Percentiles rank a stretch among this genome's conserved stretches.
These are phyloP conservation scores for Xylogone sp. DNA, from an alignment of 2,329 filamentous ascomycete genomes.

Conservation along the genomic window DNA sequence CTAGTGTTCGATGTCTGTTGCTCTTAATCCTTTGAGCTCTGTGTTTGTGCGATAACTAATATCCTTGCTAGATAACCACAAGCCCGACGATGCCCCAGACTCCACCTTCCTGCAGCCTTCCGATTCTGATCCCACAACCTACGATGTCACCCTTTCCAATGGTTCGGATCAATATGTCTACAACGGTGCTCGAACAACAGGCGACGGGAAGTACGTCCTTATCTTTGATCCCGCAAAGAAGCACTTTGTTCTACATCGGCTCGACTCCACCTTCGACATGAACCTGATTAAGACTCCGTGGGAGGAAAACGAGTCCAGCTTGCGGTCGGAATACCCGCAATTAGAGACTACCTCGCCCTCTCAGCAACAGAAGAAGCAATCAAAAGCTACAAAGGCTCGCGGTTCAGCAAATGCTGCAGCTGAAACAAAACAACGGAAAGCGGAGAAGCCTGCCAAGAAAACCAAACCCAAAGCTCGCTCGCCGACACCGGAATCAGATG, in stretches of 20 bases:
- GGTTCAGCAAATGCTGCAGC: slow-evolving; percentile 20
- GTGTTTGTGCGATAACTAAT: slow-evolving; percentile 6
- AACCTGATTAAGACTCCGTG: slow-evolving; percentile 71
- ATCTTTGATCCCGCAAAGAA: slow-evolving; percentile 73
- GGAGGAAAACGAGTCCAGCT: slow-evolving; percentile 57
- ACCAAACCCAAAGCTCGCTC: slow-evolving; percentile 21
- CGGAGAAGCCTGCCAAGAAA: slow-evolving; percentile 29
- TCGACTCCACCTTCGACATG: slow-evolving; percentile 83
- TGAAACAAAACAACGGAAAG: slow-evolving; percentile 26
- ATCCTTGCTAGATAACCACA: slow-evolving; percentile 54
- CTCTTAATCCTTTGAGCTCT: neutral
- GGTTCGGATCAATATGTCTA: slow-evolving; percentile 56
- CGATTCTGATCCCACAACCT: slow-evolving; percentile 30
- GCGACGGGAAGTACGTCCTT: slow-evolving; percentile 59
- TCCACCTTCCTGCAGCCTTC: slow-evolving; percentile 49
- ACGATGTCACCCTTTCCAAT: slow-evolving; percentile 49
- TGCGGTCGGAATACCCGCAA: slow-evolving; percentile 65
- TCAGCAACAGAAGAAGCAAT: slow-evolving; percentile 14
- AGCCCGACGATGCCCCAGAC: slow-evolving; percentile 40
- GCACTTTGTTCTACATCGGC: slow-evolving; percentile 75
- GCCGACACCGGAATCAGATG: slow-evolving; percentile 26
- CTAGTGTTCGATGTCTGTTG: slow-evolving; percentile 54
- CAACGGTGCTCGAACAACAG: slow-evolving; percentile 53
- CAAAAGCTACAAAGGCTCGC: slow-evolving; percentile 17
- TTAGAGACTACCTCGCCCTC: slow-evolving; percentile 34